These are phyloP conservation scores for Senecio squalidus DNA, from an alignment of 140 eudicot genomes.

Conservation along the genomic window DNA sequence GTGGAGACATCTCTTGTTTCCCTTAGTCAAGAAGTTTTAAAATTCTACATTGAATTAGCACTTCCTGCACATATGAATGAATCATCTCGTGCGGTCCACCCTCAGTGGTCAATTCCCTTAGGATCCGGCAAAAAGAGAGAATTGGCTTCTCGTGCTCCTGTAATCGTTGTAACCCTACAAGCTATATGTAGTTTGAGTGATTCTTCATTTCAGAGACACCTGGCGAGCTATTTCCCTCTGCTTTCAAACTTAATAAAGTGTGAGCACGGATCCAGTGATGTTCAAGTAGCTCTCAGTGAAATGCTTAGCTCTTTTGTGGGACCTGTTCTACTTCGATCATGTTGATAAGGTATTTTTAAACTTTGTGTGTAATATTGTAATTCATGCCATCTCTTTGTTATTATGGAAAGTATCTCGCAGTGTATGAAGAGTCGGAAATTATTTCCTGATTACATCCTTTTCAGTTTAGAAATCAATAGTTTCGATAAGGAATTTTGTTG, in stretches of 20 bases:
- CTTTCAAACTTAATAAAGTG: conserved; percentile 73
- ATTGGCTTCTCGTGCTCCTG: conserved; percentile 80
- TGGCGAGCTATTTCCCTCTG: conserved; percentile 61
- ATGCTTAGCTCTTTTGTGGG: conserved; percentile 84
- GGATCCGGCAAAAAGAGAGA: conserved; percentile 86
- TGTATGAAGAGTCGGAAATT: conserved; percentile 3
- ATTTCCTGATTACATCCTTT: neutral
- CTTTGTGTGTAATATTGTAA: conserved; percentile 34
- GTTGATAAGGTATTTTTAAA: conserved; percentile 41
- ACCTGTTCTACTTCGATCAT: conserved; percentile 71
- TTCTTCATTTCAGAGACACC: conserved; percentile 62
- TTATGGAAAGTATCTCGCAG: neutral
- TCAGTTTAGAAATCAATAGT: conserved; percentile 31
- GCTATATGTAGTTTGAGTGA: conserved; percentile 70
- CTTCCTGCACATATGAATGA: conserved; percentile 29
- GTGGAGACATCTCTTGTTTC: conserved; percentile 72
- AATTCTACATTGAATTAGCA: conserved; percentile 57
- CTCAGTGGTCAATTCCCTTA: conserved; percentile 58
- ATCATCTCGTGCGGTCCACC: conserved; percentile 18
- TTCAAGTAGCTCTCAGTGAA: conserved; percentile 78
- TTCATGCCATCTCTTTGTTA: conserved; percentile 16
- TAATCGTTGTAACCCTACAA: conserved; percentile 71
- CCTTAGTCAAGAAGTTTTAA: conserved; percentile 71
- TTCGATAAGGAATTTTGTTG: conserved; percentile 29
- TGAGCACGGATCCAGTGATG: conserved; percentile 91